A percentile compares a stretch with the other conserved stretches of the same genome.
These are phyloP conservation scores for Rhizophagus prolifer DNA, from an alignment of 192 early-diverging fungal genomes.

Conservation along the genomic window DNA sequence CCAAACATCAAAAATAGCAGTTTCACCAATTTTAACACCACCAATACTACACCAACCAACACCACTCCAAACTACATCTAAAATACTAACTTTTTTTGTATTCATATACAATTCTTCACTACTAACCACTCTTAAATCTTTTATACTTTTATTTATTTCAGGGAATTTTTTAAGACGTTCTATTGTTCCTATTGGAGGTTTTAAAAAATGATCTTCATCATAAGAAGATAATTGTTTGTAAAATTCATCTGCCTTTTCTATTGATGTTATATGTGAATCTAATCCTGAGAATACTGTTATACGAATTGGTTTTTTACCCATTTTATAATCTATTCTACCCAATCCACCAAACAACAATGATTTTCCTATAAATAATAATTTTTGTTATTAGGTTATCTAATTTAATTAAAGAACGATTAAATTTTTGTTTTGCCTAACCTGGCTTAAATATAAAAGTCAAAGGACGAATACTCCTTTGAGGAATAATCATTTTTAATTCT, in stretches of 20 bases:
- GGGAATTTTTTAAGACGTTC: slow-evolving; percentile 34
- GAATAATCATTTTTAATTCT: slow-evolving; percentile 51
- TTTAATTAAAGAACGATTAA: not conserved
- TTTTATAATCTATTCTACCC: slow-evolving; percentile 57
- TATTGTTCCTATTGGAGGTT: slow-evolving; percentile 44
- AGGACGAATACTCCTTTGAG: slow-evolving; percentile 46
- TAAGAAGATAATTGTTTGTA: slow-evolving; percentile 37
- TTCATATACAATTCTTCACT: slow-evolving; percentile 43
- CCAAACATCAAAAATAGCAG: slow-evolving; percentile 51
- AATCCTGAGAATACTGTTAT: slow-evolving; percentile 56
- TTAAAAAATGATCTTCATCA: slow-evolving; percentile 35
- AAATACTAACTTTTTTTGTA: not conserved
- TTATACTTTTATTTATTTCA: slow-evolving; percentile 39
- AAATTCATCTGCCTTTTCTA: slow-evolving; percentile 45
- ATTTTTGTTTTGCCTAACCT: slow-evolving; percentile 25
- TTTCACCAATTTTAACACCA: slow-evolving; percentile 50
- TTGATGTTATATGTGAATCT: slow-evolving; percentile 59
- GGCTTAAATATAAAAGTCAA: slow-evolving; percentile 54
- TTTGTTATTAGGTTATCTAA: not conserved
- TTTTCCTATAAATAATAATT: slow-evolving; percentile 27
- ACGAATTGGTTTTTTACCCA: slow-evolving; percentile 44
- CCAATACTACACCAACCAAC: slow-evolving; percentile 64
- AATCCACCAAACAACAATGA: slow-evolving; percentile 59
- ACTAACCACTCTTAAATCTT: slow-evolving; percentile 44
- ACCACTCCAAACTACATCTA: slow-evolving; percentile 61